Base-by-base conservation (phyloP, 2,329 filamentous ascomycete genomes). In the Claviceps sp. region DNA sequence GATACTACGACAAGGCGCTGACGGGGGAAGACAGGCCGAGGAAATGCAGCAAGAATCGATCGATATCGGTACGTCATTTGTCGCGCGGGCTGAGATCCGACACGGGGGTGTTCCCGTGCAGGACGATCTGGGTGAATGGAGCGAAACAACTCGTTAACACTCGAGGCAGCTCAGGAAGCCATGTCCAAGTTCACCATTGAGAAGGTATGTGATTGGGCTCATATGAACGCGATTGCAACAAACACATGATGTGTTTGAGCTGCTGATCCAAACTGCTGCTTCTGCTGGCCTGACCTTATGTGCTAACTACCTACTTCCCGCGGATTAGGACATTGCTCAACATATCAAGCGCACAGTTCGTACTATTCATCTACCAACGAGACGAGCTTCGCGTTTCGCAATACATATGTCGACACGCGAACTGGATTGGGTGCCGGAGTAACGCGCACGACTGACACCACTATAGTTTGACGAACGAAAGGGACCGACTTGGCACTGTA, bases 401-500 rank as follows among this genome's bases (percentile, higher is more conserved):
- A 24, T 43, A 9, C 9, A 5, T 4, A 20, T 20, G 14, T 22
- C 45, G 22, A 14, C 16, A 13, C 30, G 26, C 18, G 22, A 24
- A 18, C 26, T 18, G 13, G 11, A 7, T 8, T 13, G 13, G 2
- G 36, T 8, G 8, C 2, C 8, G 6, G 45, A 38, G 6, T 38
- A 6, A 37, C n/a, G 22, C 37, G 24, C 22, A 13, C 22, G 24
- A 47, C 37, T 52, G 36, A 52, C 30, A 44, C 6, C 20, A 26
- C 38, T 48, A 50, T 63, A 97, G 91, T 97, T 98, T 64, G 93
- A 98, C 69, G 87, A 88, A 64, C 85, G 90, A 67, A 96, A 96
- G 75, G 93, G 93, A 38, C 90, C 91, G 57, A 98, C 93, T 67
- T 98, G 91, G 93, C 93, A 98, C 72, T 98, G 93, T 72, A 96